phyloP scores from a whole-genome alignment of 257 asterid species.

The Scutellaria barbata region DNA sequence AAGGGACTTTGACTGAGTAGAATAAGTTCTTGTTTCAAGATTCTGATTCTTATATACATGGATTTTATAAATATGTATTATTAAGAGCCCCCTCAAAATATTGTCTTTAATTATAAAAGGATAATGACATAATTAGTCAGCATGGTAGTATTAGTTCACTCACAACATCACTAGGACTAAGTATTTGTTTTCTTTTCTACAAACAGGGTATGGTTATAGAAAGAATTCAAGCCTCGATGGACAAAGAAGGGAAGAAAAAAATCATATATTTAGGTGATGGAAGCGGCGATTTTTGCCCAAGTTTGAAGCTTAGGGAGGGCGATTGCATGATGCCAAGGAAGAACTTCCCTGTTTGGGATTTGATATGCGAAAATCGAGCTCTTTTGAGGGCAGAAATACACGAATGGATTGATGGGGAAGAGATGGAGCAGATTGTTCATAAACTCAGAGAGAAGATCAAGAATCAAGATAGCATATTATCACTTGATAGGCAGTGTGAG shows the following conservation, averaged over 20 bases:
- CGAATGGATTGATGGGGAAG: slow-evolving; percentile 69
- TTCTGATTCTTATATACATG: too few relatives aligned
- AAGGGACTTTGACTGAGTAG: too few relatives aligned
- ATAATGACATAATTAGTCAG: slow-evolving; percentile 21
- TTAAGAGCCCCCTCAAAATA: slow-evolving; percentile 34
- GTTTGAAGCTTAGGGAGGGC: slow-evolving; percentile 48
- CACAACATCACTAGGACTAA: not conserved
- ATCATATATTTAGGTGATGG: slow-evolving; percentile 80
- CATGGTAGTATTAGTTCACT: not conserved
- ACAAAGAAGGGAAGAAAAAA: slow-evolving; percentile 61
- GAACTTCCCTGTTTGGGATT: too few relatives aligned
- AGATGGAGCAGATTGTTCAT: slow-evolving; percentile 49
- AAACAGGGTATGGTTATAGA: slow-evolving; percentile 64
- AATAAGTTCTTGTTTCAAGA: not conserved
- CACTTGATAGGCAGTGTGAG: slow-evolving; percentile 53
- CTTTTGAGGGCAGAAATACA: slow-evolving; percentile 56
- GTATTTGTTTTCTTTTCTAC: not conserved
- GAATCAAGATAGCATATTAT: slow-evolving; percentile 29
- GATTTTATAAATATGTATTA: not conserved
- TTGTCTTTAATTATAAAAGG: not conserved
- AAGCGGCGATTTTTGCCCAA: slow-evolving; percentile 67
- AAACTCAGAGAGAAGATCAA: slow-evolving; percentile 48
- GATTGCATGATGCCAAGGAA: too few relatives aligned
- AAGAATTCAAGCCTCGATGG: slow-evolving; percentile 49
- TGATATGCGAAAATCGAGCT: too few relatives aligned